Evolutionary conservation across 345 rosid genomes (phyloP), one percentile per base, ranked within the genome.

Genomic region (Hypericum androsaemum): DNA sequence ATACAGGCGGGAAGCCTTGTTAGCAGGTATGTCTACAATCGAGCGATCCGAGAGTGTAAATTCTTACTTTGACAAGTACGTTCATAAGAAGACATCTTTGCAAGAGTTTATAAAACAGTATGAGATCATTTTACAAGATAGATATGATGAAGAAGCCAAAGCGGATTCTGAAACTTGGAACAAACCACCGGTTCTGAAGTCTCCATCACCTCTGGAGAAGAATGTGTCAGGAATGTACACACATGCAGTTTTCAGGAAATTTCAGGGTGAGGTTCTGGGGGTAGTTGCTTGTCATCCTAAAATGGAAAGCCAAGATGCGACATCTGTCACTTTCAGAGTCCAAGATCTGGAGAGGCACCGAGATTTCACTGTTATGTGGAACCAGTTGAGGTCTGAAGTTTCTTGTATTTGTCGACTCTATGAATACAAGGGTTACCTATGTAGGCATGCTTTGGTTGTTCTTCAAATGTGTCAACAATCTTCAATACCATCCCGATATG

Each of bases 371-470:
- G 68, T 64, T 17, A 35, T 17, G 7, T 64, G 68, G 68, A 54
- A 64, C 48, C 41, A 58, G 14, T 42, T 53, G 10, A 57, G 50
- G 16, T 64, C 53, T 41, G 62, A 54, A 45, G 68, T 52, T 8
- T 57, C 35, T 10, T 64, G 68, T 52, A 48, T 53, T n/a, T 64
- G 68, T 57, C 62, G 39, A 12, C 40, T 57, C 43, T 64, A 51
- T 46, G 63, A 64, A 40, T 64, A 57, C 48, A 64, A 57, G 37
- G 68, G 68, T 15, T 57, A 57, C 41, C 68, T 64, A 45, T 64
- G 68, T 58, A 57, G 68, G 46, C 68, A 64, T 52, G 68, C 68
- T 28, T 64, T 64, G 62, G 58, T 64, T 35, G 62, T 64, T 45
- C 63, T 64, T 36, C 68, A 64, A 64, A 64, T 64, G 2, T 57